Evolutionary conservation across 2,329 filamentous ascomycete genomes (phyloP).

Genomic region (Pseudodiploospora longispora): DNA sequence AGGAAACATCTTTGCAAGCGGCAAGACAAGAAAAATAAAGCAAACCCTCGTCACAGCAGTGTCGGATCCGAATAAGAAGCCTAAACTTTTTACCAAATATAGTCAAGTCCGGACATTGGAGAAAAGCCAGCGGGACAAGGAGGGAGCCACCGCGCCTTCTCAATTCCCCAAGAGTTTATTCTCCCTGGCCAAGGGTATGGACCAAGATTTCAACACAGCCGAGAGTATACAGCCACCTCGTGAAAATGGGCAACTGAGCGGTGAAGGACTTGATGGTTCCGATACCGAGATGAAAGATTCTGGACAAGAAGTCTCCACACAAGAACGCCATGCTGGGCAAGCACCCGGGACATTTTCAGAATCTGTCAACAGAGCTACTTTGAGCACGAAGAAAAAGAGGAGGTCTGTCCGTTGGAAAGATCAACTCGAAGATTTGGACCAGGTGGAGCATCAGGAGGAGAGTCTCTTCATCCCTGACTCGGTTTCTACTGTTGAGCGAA

Average conservation of each 20-base stretch:
- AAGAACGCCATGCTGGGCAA: no score
- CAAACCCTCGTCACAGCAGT: conserved; percentile 29
- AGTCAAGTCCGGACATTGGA: conserved; percentile 30
- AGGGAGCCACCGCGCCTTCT: conserved; percentile 30
- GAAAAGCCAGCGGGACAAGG: conserved; percentile 33
- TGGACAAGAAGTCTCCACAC: no score
- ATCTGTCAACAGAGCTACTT: conserved; percentile 1
- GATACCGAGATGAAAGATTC: no score
- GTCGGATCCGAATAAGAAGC: conserved; percentile 31
- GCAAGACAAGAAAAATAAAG: conserved; percentile 30
- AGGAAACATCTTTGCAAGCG: conserved; percentile 38
- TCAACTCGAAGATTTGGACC: conserved; percentile 13
- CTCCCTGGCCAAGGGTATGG: conserved; percentile 19
- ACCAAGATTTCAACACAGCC: no score
- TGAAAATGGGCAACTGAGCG: no score
- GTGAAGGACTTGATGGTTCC: no score
- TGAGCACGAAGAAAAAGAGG: conserved; percentile 15
- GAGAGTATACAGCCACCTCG: no score
- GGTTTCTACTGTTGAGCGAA: background rate
- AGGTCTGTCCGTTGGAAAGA: conserved; percentile 20
- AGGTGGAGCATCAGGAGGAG: conserved; percentile 13
- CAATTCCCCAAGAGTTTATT: conserved; percentile 20
- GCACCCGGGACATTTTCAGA: no score
- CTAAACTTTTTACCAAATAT: conserved; percentile 31
- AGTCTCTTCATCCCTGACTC: conserved; percentile 16